A percentile compares a stretch with the other conserved stretches of the same genome.
Conservation (phyloP, 1,284 basidiomycete species). For the Ustilago esculenta region DNA sequence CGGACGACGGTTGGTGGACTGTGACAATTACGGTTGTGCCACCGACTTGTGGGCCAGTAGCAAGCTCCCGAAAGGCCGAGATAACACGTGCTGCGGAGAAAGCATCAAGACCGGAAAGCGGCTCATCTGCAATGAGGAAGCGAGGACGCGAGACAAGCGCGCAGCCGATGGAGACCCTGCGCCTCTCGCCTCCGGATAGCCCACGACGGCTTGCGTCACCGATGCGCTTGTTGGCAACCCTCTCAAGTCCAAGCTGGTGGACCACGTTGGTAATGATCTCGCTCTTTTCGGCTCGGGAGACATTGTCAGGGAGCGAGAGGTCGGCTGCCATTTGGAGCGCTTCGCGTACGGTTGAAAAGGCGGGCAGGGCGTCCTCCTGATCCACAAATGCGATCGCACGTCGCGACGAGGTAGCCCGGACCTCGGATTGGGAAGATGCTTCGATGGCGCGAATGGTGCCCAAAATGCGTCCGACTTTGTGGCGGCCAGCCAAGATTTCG, state of each 20-base stretch:
- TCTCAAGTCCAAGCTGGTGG: slow-evolving; percentile 43
- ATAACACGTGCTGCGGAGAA: slow-evolving; percentile 52
- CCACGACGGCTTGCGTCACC: slow-evolving; percentile 50
- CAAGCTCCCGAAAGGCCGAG: slow-evolving; percentile 43
- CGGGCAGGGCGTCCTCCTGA: slow-evolving; percentile 54
- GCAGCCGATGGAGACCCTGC: slow-evolving; percentile 52
- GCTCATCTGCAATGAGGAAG: slow-evolving; percentile 55
- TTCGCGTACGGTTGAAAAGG: slow-evolving; percentile 54
- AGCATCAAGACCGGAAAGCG: slow-evolving; percentile 53
- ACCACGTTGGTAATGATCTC: slow-evolving; percentile 38
- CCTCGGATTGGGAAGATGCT: slow-evolving; percentile 1
- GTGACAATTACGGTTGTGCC: slow-evolving; percentile 56
- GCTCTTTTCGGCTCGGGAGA: slow-evolving; percentile 26
- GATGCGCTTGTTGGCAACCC: slow-evolving; percentile 46
- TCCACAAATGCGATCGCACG: slow-evolving; percentile 53
- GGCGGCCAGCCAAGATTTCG: slow-evolving; percentile 53
- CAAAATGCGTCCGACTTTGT: slow-evolving; percentile 42
- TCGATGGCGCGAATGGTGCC: slow-evolving; percentile 36
- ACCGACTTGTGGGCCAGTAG: slow-evolving; percentile 17
- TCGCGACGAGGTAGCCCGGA: background rate
- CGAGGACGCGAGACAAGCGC: slow-evolving; percentile 52
- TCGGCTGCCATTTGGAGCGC: slow-evolving; percentile 52
- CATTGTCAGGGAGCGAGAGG: slow-evolving; percentile 51
- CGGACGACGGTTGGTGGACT: slow-evolving; percentile 56
- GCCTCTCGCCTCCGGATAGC: slow-evolving; percentile 54